phyloP scores from a whole-genome alignment of 192 early-diverging fungal species.

The Fimicolochytrium jonesii region DNA sequence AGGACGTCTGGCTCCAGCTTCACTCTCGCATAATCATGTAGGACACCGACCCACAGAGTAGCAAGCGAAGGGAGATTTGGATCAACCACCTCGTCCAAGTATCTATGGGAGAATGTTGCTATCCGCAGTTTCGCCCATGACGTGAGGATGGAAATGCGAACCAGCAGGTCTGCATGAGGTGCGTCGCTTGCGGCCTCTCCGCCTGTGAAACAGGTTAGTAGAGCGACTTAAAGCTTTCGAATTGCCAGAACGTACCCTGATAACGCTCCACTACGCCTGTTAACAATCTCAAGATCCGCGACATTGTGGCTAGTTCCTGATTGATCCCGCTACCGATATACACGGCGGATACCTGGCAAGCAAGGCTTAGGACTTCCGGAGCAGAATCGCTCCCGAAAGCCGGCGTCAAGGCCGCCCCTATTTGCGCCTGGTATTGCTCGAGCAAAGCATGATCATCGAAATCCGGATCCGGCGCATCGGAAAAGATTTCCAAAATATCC shows the following conservation, averaged over 20 bases:
- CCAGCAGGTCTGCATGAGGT: slow-evolving; percentile 75
- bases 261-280: slow-evolving; percentile 66
- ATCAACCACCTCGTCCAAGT: slow-evolving; percentile 56
- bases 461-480: slow-evolving; percentile 80
- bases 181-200: slow-evolving; percentile 37
- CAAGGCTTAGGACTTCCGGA: slow-evolving; percentile 69
- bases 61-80: slow-evolving; percentile 41
- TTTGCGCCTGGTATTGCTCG: slow-evolving; percentile 87
- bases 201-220: slow-evolving; percentile 11
- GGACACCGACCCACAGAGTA: slow-evolving; percentile 57
- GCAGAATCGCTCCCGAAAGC: slow-evolving; percentile 72
- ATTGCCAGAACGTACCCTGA: slow-evolving; percentile 38
- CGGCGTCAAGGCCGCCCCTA: slow-evolving; percentile 86
- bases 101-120: slow-evolving; percentile 57
- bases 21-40: slow-evolving; percentile 62
- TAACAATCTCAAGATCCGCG: slow-evolving; percentile 68
- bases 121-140: slow-evolving; percentile 79
- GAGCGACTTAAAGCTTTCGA: not conserved
- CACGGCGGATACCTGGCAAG: slow-evolving; percentile 73
- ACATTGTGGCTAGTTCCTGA: slow-evolving; percentile 67
- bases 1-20: slow-evolving; percentile 60
- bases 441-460: slow-evolving; percentile 75
- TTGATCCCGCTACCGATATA: slow-evolving; percentile 88
- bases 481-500: slow-evolving; percentile 72
- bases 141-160: slow-evolving; percentile 68